These are phyloP conservation scores for Lasiosphaeris hirsuta DNA, from an alignment of 495 filamentous ascomycete species.

Conservation along the genomic window DNA sequence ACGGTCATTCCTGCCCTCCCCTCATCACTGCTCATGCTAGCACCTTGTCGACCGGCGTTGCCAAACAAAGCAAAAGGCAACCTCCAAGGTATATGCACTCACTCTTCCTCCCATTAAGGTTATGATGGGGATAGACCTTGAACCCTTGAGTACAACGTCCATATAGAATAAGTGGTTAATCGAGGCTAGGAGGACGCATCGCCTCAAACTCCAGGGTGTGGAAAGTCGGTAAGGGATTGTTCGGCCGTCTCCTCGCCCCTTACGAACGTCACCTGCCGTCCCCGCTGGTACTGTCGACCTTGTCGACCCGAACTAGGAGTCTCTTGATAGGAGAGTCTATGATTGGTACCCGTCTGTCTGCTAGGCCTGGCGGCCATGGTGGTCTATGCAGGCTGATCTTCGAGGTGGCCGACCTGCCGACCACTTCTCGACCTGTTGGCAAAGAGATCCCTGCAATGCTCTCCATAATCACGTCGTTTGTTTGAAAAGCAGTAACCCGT, in stretches of 20 bases:
- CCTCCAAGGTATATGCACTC: slow-evolving; percentile 1
- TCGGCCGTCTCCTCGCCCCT: neutral
- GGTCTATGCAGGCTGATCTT: slow-evolving; percentile 1
- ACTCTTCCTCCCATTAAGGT: neutral
- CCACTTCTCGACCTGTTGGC: neutral
- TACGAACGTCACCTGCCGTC: slow-evolving; percentile 4
- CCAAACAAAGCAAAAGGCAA: neutral
- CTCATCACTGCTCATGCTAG: neutral
- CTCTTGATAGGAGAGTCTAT: too few relatives aligned
- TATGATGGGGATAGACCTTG: neutral
- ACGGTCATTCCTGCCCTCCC: neutral
- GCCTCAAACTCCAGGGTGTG: neutral
- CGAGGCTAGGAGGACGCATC: neutral
- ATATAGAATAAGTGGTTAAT: slow-evolving; percentile 2
- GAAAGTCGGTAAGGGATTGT: slow-evolving; percentile 5
- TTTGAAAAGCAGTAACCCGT: neutral
- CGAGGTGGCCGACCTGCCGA: slow-evolving; percentile 1
- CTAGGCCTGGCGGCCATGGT: neutral
- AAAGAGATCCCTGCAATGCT: slow-evolving; percentile 1
- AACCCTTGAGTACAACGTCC: neutral
- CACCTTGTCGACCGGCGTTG: neutral
- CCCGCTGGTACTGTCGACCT: neutral
- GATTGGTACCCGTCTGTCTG: neutral
- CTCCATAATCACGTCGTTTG: neutral
- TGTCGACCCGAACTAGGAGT: neutral